Conservation (phyloP, 2,329 filamentous ascomycete genomes). For the Ascochyta fabae region DNA sequence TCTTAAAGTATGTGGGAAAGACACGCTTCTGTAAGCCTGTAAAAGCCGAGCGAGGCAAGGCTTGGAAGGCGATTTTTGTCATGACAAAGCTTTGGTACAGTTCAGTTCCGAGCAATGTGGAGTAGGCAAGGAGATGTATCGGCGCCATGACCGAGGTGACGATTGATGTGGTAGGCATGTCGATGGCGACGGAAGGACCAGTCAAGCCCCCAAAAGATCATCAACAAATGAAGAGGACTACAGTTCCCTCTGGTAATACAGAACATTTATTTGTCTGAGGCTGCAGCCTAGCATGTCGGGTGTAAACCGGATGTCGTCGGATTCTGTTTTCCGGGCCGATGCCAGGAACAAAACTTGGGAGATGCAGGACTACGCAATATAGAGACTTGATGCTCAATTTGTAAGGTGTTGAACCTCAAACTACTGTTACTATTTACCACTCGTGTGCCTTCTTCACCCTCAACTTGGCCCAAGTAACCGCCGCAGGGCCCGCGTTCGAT, state of each 20-base stretch:
- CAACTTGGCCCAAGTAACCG: conserved; percentile 21
- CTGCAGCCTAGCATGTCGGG: conserved; percentile 3
- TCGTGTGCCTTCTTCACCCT: conserved; percentile 25
- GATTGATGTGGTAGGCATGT: conserved; percentile 11
- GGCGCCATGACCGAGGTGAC: conserved; percentile 25
- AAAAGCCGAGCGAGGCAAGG: conserved; percentile 48
- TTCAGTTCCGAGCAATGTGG: conserved; percentile 49
- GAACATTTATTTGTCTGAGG: neutral
- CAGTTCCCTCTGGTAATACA: neutral
- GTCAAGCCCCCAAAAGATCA: neutral
- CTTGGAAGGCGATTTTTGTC: conserved; percentile 49
- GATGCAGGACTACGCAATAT: neutral
- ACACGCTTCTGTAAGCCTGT: conserved; percentile 49
- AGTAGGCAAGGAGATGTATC: conserved; percentile 50
- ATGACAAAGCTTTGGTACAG: conserved; percentile 52
- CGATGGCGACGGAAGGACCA: neutral
- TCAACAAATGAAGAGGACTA: neutral
- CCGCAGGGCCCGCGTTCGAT: conserved; percentile 26
- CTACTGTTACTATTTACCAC: neutral
- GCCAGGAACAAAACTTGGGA: neutral
- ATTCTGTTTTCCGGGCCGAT: conserved; percentile 1
- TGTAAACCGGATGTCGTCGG: neutral
- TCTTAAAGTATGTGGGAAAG: conserved; percentile 51
- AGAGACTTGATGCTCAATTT: no score
- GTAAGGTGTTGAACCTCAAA: no score